Conservation (phyloP, 225 moss, liverwort and hornwort species). For the Sphagnum tenellum region DNA sequence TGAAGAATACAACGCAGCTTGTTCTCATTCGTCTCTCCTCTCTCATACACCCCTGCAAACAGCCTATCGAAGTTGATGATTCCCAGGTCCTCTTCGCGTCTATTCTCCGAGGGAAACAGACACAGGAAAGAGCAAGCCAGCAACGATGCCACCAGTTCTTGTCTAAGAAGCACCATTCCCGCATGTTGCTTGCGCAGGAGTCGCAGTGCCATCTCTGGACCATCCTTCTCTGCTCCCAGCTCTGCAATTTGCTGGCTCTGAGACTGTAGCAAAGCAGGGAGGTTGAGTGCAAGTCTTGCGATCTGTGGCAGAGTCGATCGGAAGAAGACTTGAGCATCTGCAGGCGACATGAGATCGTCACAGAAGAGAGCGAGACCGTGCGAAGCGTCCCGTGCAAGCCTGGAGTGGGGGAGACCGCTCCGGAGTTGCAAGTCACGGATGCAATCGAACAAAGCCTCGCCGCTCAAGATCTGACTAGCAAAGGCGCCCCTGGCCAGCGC, state of each 20-base stretch:
- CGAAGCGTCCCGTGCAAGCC: conserved; percentile 37
- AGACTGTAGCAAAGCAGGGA: conserved; percentile 48
- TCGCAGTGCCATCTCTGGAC: conserved; percentile 37
- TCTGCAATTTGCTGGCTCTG: conserved; percentile 31
- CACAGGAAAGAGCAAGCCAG: conserved; percentile 82
- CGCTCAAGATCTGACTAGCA: conserved; percentile 47
- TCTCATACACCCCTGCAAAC: conserved; percentile 44
- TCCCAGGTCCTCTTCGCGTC: conserved; percentile 30
- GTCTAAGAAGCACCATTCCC: conserved; percentile 61
- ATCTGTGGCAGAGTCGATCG: conserved; percentile 48
- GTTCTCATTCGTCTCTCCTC: conserved; percentile 49
- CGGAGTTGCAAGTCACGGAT: conserved; percentile 67
- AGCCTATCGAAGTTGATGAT: conserved; percentile 63
- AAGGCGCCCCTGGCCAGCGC: conserved; percentile 59
- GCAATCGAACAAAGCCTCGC: conserved; percentile 51
- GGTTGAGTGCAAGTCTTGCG: conserved; percentile 50
- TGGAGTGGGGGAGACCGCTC: conserved; percentile 18
- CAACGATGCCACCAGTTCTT: conserved; percentile 64
- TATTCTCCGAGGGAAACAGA: conserved; percentile 49
- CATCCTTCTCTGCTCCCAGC: conserved; percentile 6
- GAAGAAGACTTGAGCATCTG: conserved; percentile 52
- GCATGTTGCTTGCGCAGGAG: conserved; percentile 46
- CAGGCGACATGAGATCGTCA: conserved; percentile 39
- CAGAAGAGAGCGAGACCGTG: conserved; percentile 58
- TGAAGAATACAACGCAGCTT: conserved; percentile 60